A percentile compares a stretch with the other conserved stretches of the same genome.
Evolutionary conservation across 306 rosid genomes (phyloP).

Genomic region (Betula pendula): DNA sequence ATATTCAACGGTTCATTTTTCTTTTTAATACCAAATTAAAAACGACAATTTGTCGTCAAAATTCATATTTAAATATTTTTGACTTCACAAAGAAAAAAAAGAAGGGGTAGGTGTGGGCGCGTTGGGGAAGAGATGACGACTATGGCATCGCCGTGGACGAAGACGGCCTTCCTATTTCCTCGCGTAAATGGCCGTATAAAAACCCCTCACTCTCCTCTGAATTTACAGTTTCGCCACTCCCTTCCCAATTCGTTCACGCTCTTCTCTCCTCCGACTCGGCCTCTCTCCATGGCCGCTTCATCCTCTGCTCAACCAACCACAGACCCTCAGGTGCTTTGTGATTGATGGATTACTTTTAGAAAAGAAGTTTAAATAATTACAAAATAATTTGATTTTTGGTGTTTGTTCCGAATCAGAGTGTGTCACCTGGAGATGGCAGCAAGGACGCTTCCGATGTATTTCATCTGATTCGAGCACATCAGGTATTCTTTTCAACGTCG

Average conservation of each 20-base stretch:
- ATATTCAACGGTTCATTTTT: too few relatives aligned
- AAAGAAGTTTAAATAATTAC: background rate
- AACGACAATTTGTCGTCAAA: too few relatives aligned
- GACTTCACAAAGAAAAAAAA: background rate
- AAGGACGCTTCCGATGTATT: constrained; percentile 46
- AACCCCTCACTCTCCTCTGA: constrained; percentile 29
- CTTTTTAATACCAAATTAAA: too few relatives aligned
- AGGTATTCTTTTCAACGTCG: constrained; percentile 46
- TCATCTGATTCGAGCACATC: constrained; percentile 76
- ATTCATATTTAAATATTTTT: too few relatives aligned
- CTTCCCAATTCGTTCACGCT: constrained; percentile 29
- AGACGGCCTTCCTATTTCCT: constrained; percentile 29
- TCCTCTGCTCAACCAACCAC: constrained; percentile 41
- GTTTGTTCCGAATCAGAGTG: constrained; percentile 44
- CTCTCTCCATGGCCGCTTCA: constrained; percentile 74
- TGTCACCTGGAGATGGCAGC: constrained; percentile 49
- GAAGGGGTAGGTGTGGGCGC: background rate
- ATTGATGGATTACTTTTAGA: background rate
- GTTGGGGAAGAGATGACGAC: constrained; percentile 39
- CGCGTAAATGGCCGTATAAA: constrained; percentile 39
- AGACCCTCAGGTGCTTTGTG: constrained; percentile 52
- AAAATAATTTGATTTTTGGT: constrained; percentile 11
- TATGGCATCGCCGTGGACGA: constrained; percentile 54
- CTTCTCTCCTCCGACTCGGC: constrained; percentile 26
- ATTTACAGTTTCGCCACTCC: constrained; percentile 34